phyloP scores from a whole-genome alignment of 345 rosid genomes.

The Excoecaria agallocha region DNA sequence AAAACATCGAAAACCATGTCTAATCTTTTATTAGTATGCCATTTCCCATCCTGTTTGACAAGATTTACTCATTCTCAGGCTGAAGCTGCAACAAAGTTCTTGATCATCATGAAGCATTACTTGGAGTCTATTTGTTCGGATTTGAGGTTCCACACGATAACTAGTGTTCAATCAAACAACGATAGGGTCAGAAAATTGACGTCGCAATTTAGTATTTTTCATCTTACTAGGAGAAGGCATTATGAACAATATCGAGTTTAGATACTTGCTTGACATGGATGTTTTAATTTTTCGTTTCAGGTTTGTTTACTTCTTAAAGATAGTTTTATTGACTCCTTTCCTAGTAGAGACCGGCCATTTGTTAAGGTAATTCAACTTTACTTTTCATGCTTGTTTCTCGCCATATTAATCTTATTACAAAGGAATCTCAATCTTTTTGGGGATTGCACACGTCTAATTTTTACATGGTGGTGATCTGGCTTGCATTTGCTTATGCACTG shows the following conservation, averaged over 20 bases:
- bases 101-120: constrained; percentile 69
- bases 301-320: constrained; percentile 92
- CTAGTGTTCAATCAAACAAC: constrained; percentile 84
- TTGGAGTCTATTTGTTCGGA: constrained; percentile 85
- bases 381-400: not conserved
- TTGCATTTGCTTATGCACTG: not conserved
- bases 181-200: constrained; percentile 68
- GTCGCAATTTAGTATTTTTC: constrained; percentile 15
- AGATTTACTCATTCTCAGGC: constrained; percentile 34
- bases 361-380: constrained; percentile 50
- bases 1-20: not conserved
- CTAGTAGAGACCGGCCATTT: constrained; percentile 67
- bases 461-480: no score
- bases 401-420: no score
- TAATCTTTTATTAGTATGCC: not conserved
- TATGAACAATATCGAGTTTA: not conserved
- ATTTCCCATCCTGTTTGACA: not conserved
- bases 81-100: constrained; percentile 62
- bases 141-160: constrained; percentile 79
- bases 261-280: constrained; percentile 4
- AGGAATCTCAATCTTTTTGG: no score
- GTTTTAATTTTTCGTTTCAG: constrained; percentile 36
- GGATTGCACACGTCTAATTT: no score
- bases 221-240: not conserved
- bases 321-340: constrained; percentile 89